A percentile compares a stretch with the other conserved stretches of the same genome.
phyloP scores from a whole-genome alignment of 768 basidiomycete species.

The Neoboletus subvelutipes region DNA sequence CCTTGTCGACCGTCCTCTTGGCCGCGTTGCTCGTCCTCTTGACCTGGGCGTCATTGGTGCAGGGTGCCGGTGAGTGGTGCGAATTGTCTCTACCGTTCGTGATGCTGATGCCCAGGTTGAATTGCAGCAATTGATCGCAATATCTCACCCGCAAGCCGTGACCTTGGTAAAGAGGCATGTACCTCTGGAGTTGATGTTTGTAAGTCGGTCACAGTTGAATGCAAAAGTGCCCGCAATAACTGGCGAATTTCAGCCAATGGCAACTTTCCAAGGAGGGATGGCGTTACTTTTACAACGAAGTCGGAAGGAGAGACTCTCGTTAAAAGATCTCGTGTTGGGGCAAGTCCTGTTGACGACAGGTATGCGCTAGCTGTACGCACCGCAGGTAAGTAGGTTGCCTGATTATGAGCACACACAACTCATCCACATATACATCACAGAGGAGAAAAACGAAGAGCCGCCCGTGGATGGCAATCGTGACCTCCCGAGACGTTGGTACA shows the following conservation, averaged over 20 bases:
- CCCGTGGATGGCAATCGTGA: not conserved
- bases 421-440: not conserved
- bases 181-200: not conserved
- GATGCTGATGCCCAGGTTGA: not conserved
- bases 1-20: not conserved
- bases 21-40: conserved; percentile 1
- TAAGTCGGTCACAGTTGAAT: not conserved
- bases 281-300: too few species aligned
- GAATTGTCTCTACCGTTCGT: not conserved
- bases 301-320: not conserved
- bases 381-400: not conserved
- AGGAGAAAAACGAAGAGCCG: not conserved
- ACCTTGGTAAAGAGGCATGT: not conserved
- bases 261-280: not conserved
- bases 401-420: not conserved
- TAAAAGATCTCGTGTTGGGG: not conserved
- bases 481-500: conserved; percentile 8
- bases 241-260: not conserved
- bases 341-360: not conserved
- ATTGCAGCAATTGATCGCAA: conserved; percentile 4
- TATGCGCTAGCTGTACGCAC: not conserved
- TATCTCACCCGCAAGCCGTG: not conserved
- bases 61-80: conserved; percentile 7
- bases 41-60: conserved; percentile 4
- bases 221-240: not conserved